Conservation (phyloP, 352 stramenopile genomes). For the Elongisporangium prolatum region DNA sequence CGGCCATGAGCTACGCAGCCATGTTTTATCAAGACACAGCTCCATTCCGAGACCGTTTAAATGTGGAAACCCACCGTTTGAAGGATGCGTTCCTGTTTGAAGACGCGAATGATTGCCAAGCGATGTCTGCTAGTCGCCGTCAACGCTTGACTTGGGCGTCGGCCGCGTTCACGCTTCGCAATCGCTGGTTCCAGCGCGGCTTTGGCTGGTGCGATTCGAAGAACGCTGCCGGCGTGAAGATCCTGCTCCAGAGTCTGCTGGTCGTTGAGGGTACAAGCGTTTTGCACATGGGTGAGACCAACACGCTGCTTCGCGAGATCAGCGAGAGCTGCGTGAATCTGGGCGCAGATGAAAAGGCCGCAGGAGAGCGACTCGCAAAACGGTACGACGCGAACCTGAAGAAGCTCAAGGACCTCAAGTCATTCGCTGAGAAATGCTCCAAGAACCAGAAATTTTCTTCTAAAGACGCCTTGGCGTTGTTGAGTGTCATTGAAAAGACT, state of each 20-base stretch:
- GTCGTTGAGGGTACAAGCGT: conserved; percentile 42
- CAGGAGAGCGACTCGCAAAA: conserved; percentile 19
- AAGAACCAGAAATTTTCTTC: conserved; percentile 49
- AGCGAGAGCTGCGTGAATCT: conserved; percentile 43
- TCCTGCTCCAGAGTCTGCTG: conserved; percentile 32
- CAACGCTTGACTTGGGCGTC: conserved; percentile 37
- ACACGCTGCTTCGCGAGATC: conserved; percentile 35
- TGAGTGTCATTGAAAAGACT: conserved; percentile 37
- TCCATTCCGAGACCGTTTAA: conserved; percentile 29
- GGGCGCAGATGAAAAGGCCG: conserved; percentile 22
- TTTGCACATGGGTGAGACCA: conserved; percentile 48
- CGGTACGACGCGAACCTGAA: conserved; percentile 24
- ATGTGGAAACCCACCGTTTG: conserved; percentile 17
- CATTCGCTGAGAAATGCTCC: conserved; percentile 35
- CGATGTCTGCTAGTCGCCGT: conserved; percentile 27
- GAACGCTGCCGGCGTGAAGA: conserved; percentile 38
- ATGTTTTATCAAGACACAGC: conserved; percentile 37
- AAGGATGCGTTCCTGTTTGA: conserved; percentile 29
- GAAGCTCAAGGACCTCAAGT: conserved; percentile 30
- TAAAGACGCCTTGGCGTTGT: conserved; percentile 29
- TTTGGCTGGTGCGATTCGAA: conserved; percentile 41
- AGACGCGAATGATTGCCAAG: conserved; percentile 15
- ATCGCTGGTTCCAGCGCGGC: conserved; percentile 44
- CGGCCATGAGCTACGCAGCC: conserved; percentile 33
- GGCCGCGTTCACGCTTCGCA: conserved; percentile 34